These are phyloP conservation scores for Penicillium sp. DNA, from an alignment of 2,329 filamentous ascomycete genomes.

Conservation along the genomic window DNA sequence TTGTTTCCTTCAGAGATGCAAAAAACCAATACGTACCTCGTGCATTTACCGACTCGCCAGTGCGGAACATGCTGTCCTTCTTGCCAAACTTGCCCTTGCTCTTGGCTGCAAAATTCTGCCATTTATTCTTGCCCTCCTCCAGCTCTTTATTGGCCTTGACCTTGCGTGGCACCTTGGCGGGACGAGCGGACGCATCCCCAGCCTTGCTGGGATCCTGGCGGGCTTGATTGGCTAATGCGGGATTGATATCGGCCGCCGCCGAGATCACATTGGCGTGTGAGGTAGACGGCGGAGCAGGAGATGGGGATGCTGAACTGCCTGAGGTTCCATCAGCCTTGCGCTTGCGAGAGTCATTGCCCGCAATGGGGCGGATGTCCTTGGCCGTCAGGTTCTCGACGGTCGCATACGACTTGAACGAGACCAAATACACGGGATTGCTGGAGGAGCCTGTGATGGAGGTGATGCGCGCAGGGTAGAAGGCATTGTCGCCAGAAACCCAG, in stretches of 20 bases:
- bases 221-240: conserved; percentile 64
- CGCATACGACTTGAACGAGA: conserved; percentile 88
- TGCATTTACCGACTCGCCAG: conserved; percentile 80
- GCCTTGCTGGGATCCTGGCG: conserved; percentile 65
- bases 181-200: conserved; percentile 59
- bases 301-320: conserved; percentile 50
- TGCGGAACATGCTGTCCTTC: conserved; percentile 97
- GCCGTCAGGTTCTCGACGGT: conserved; percentile 79
- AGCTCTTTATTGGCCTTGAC: conserved; percentile 90
- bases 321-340: conserved; percentile 81
- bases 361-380: conserved; percentile 79
- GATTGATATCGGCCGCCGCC: conserved; percentile 67
- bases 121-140: conserved; percentile 87
- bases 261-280: conserved; percentile 60
- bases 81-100: conserved; percentile 67
- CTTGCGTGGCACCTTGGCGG: conserved; percentile 70
- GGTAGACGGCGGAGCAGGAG: conserved; percentile 39
- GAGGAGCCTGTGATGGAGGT: conserved; percentile 90
- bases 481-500: conserved; percentile 85
- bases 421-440: conserved; percentile 87
- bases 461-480: conserved; percentile 89
- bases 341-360: conserved; percentile 67
- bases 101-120: conserved; percentile 89
- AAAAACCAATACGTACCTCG: conserved; percentile 65
- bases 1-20: not conserved